Conservation (phyloP, 2,329 filamentous ascomycete genomes). For the Domatiomyces globalis region DNA sequence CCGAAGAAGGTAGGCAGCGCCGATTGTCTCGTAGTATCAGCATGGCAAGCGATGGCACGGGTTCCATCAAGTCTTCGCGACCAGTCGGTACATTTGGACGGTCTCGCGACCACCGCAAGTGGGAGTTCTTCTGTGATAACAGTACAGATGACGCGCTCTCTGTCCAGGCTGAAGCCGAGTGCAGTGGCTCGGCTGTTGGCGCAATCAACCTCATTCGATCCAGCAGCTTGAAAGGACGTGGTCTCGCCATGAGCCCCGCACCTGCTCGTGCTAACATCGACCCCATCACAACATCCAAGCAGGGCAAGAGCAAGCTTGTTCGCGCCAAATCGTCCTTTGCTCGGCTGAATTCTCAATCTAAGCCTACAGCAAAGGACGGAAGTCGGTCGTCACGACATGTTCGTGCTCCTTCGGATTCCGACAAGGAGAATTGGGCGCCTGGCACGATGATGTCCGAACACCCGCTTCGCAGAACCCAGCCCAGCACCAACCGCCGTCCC, state of each 20-base stretch:
- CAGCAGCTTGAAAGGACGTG: slow-evolving; percentile 42
- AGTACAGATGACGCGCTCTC: slow-evolving; percentile 66
- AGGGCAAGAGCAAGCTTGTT: slow-evolving; percentile 46
- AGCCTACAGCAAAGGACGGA: slow-evolving; percentile 24
- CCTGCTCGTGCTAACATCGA: slow-evolving; percentile 28
- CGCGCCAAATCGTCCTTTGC: slow-evolving; percentile 49
- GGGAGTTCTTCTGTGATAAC: slow-evolving; percentile 81
- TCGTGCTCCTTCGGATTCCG: slow-evolving; percentile 54
- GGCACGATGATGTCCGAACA: slow-evolving; percentile 33
- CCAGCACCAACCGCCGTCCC: slow-evolving; percentile 24
- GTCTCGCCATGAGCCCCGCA: slow-evolving; percentile 25
- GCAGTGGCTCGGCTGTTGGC: slow-evolving; percentile 62
- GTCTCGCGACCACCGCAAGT: slow-evolving; percentile 74
- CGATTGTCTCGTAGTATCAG: slow-evolving; percentile 23
- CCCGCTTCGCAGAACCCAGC: slow-evolving; percentile 38
- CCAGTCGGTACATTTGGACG: slow-evolving; percentile 45
- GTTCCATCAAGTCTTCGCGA: slow-evolving; percentile 3
- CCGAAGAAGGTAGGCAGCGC: neutral
- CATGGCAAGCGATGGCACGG: slow-evolving; percentile 4
- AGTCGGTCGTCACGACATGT: slow-evolving; percentile 21
- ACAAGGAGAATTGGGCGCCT: slow-evolving; percentile 82
- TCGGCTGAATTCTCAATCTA: slow-evolving; percentile 38
- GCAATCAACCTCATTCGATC: slow-evolving; percentile 71
- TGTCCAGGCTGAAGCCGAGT: slow-evolving; percentile 66
- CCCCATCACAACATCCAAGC: slow-evolving; percentile 32